Base-by-base conservation (phyloP, 2,329 filamentous ascomycete species). In the Beauveria bassiana region DNA sequence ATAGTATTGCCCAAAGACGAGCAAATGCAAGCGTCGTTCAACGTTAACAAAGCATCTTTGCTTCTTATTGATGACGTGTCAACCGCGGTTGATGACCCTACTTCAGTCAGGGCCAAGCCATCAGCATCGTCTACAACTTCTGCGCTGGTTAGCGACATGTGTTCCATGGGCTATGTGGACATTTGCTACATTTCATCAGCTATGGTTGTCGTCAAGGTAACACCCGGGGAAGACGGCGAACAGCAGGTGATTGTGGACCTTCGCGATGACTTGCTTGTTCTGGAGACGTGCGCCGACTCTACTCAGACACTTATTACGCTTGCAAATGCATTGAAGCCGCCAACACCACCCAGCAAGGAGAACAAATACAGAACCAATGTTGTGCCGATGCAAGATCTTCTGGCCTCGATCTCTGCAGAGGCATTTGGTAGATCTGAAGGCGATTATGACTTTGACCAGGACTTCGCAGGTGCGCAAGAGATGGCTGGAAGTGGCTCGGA, bases 261-360 rank as follows among this genome's bases (percentile, higher is more conserved):
- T 52, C 86, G 86, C 64, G 93, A 96, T 69, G 89, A 96, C 65
- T 80, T 99, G 1, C 80, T 99, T 59, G 87, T 99, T 40, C 77
- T 99, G 7, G 95, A 99, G 73, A 96, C 93, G 1, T 99, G 96
- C 69, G 95, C 95, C 34, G 95, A 99, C 74, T 99, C 95, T 1
- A 98, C 92, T 0, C 92, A 97, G 72, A 99, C 95, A 0, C 80
- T 99, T 16, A 88, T 96, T 58, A 81, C 84, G 2, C 82, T 96
- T 47, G 76, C 93, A 18, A 91, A 89, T 68, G 92, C 89, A 0
- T 79, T 99, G 5, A 86, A 87, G 43, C 95, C 93, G 5, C 93
- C 95, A 1, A 87, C 86, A 8, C 88, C 92, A 0, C 91, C 93
- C 1, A 93, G 85, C 69, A 91, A 88, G 64, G 87, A 89, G 66